Percentiles rank a stretch among this genome's conserved stretches.
Evolutionary conservation across 805 yeast genomes (phyloP).

Genomic region (Helenozyma rhizophorensis): DNA sequence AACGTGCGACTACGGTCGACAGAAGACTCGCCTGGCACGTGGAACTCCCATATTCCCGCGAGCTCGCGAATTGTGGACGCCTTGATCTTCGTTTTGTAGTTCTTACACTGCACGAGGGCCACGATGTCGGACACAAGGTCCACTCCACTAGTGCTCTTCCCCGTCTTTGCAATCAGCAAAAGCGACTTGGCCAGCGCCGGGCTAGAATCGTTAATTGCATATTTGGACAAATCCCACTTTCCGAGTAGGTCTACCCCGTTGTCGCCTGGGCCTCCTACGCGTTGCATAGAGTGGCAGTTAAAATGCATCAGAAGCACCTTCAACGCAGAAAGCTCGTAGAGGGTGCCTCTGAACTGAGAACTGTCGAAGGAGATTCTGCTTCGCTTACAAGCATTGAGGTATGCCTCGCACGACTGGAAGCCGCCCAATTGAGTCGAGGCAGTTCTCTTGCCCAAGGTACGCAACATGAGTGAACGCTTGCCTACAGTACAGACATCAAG

Average conservation of each 20-base stretch:
- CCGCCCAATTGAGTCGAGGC: too few species aligned
- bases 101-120: conserved; percentile 54
- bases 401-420: conserved; percentile 24
- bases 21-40: conserved; percentile 19
- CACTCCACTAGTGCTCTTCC: neutral
- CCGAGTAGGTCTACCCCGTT: conserved; percentile 56
- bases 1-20: conserved; percentile 20
- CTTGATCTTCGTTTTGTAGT: conserved; percentile 39
- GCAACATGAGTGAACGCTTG: too few species aligned
- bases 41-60: conserved; percentile 45
- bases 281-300: conserved; percentile 31
- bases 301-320: conserved; percentile 35
- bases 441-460: too few species aligned
- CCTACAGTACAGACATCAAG: too few species aligned
- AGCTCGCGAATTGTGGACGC: conserved; percentile 50
- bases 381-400: conserved; percentile 24
- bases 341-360: conserved; percentile 50
- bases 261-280: conserved; percentile 55
- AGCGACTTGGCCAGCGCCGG: conserved; percentile 2
- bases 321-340: conserved; percentile 48
- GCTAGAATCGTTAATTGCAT: neutral
- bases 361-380: conserved; percentile 23
- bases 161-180: conserved; percentile 6
- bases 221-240: conserved; percentile 38
- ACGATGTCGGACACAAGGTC: conserved; percentile 27